These are phyloP conservation scores for Auricularia heimuer DNA, from an alignment of 768 basidiomycete genomes.

Conservation along the genomic window DNA sequence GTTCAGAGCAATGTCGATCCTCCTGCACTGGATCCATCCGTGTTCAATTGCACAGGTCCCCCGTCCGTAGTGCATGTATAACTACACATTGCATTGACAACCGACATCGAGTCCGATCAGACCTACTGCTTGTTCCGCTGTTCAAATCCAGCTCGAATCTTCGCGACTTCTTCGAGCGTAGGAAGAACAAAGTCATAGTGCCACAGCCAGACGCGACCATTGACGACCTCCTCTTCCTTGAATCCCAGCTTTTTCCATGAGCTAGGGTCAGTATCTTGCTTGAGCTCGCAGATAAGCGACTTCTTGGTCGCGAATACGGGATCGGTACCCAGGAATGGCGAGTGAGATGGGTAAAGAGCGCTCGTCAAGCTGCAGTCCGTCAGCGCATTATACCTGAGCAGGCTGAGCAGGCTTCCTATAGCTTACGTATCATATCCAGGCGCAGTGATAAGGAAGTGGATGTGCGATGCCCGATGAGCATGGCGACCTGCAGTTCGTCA, in stretches of 20 bases:
- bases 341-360: slow-evolving; percentile 25
- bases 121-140: neutral
- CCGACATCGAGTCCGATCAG: neutral
- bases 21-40: neutral
- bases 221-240: slow-evolving; percentile 20
- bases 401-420: neutral
- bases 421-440: slow-evolving; percentile 26
- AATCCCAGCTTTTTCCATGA: slow-evolving; percentile 23
- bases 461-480: slow-evolving; percentile 25
- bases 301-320: slow-evolving; percentile 28
- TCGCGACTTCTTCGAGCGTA: slow-evolving; percentile 20
- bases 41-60: neutral
- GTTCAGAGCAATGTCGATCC: too few species aligned
- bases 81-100: neutral
- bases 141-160: slow-evolving; percentile 11
- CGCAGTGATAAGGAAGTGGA: slow-evolving; percentile 24
- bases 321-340: slow-evolving; percentile 27
- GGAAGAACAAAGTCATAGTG: slow-evolving; percentile 23
- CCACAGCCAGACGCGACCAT: slow-evolving; percentile 24
- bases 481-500: slow-evolving; percentile 15
- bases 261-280: slow-evolving; percentile 17
- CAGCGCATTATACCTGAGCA: neutral
- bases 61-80: neutral
- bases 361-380: slow-evolving; percentile 18
- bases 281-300: slow-evolving; percentile 22